Base-by-base conservation (phyloP, 208 protist species). In the Herpetomonas muscarum region DNA sequence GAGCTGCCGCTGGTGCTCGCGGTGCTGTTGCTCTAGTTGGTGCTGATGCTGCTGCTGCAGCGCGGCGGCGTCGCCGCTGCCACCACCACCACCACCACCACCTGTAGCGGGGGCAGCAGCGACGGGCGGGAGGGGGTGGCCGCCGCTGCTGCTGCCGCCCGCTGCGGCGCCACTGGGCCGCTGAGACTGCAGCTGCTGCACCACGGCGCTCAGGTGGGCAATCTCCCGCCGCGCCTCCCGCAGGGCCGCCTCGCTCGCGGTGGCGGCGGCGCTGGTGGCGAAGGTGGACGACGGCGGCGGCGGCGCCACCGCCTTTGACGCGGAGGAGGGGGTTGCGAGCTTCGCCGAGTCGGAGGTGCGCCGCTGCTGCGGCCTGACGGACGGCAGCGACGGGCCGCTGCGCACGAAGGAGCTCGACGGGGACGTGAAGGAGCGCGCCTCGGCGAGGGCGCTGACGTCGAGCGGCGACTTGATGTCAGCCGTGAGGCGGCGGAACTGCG, bases 401-500 rank as follows among this genome's bases (percentile, higher is more conserved):
- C n/a, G n/a, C n/a, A 46, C 5, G 10, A 19, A 46, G 4, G 52
- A 15, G 50, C 4, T 12, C 9, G 52, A 15, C 17, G 19, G 10
- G 2, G 19, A 19, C 3, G 17, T 13, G 9, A 25, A 36, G 6
- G 25, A 9, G 15, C 37, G 15, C 39, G 7, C 36, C 2, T 24
- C 22, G 36, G 7, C 5, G 1, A 21, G 12, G n/a, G 17, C 19
- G 50, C 29, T 30, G 12, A 39, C 36, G n/a, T 54, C 46, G 36
- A 56, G 53, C 5, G 42, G 37, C 31, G 31, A 71, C 9, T 64
- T 53, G 66, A 82, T 68, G 54, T 94, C 85, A 4, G 61, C 64
- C n/a, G 50, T 66, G n/a, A 94, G 60, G 34, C 74, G 73, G 7
- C 75, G 77, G 50, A 92, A 94, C 68, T 94, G 80, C 26, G 78